Base-by-base conservation (phyloP, 768 basidiomycete species). In the Russula emetica region DNA sequence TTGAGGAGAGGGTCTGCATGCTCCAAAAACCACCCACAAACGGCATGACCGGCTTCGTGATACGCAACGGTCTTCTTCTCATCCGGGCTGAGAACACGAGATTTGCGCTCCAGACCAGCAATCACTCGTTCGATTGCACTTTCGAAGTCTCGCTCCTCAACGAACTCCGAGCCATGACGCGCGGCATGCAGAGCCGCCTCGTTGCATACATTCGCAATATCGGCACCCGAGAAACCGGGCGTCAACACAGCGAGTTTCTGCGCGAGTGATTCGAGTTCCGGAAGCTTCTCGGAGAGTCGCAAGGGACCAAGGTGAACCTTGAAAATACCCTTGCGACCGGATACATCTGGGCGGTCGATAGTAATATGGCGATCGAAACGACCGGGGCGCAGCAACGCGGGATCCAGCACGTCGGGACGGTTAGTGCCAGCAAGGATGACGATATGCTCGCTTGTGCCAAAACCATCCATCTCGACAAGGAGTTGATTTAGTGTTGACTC, bases 21-120 rank as follows among this genome's bases (percentile, higher is more conserved):
- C 76, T 98, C 94, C 69, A 99, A 78, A 82, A 91, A 98, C 97
- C 97, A 99, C 4, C 97, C 97, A 71, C 92, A 95, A 51, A 98
- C 88, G 24, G 97, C 97, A 75, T 99, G 97, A 5, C 97, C 97
- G 26, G 97, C 97, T 79, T 99, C 97, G 72, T 99, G 97, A 74
- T 98, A 98, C 9, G 97, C 97, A 49, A 98, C 95, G 0, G 91
- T 98, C 78, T 87, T 95, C 86, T 99, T 99, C 82, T 99, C 97
- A 70, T 97, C 94, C 26, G 86, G 82, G 70, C 91, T 94, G 51
- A 99, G 79, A 32, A 98, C 90, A 62, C 95, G 80, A 68, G 89
- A 93, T 83, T 98, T 99, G 72, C 93, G 83, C 82, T 98, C 97
- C 70, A 98, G 77, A 34, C 97, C 97, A 61, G 94, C 96, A 67